phyloP scores from a whole-genome alignment of 2,329 filamentous ascomycete genomes.

The Orbilia oligospora region DNA sequence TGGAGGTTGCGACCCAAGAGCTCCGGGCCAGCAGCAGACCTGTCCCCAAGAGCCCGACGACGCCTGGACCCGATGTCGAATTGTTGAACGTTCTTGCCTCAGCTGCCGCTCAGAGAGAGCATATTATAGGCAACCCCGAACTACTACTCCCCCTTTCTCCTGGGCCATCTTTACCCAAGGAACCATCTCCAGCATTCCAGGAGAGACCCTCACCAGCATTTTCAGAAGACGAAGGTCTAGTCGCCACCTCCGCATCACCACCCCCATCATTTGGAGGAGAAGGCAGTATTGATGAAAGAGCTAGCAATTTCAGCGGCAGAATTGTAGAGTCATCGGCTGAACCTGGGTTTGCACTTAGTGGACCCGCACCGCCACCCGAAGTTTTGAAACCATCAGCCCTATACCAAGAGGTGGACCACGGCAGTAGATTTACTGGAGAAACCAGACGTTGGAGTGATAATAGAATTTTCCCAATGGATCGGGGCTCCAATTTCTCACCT shows the following conservation, averaged over 20 bases:
- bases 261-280: conserved; percentile 38
- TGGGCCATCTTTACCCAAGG: conserved; percentile 10
- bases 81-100: conserved; percentile 27
- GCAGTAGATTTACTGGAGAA: conserved; percentile 55
- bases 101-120: conserved; percentile 29
- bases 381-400: conserved; percentile 48
- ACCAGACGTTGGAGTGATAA: conserved; percentile 49
- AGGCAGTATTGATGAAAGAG: conserved; percentile 46
- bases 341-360: conserved; percentile 55
- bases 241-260: conserved; percentile 34
- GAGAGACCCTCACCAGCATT: background rate
- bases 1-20: conserved; percentile 19
- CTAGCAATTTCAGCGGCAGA: conserved; percentile 31
- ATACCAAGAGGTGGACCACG: conserved; percentile 35
- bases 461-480: conserved; percentile 46
- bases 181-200: conserved; percentile 10
- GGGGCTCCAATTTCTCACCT: conserved; percentile 41
- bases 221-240: conserved; percentile 21
- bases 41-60: background rate
- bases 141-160: background rate
- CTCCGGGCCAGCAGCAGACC: background rate
- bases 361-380: conserved; percentile 57
- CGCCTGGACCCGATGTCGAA: background rate
- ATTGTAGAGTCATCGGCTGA: conserved; percentile 35
- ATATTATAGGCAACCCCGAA: conserved; percentile 18